These are phyloP conservation scores for Lentinula boryana DNA, from an alignment of 768 basidiomycete genomes.

Conservation along the genomic window DNA sequence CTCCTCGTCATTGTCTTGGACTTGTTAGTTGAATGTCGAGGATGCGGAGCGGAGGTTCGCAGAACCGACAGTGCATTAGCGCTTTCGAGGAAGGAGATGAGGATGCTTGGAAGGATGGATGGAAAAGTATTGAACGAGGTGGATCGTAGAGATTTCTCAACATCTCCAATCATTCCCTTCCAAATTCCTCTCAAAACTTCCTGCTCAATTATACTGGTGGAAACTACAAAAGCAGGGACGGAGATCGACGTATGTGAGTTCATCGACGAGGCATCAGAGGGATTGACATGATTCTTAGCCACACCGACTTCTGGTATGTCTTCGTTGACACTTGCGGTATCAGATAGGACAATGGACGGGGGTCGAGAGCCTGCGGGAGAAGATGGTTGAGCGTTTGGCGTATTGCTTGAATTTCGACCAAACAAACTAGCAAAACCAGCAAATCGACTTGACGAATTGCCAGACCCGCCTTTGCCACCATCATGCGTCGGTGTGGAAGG, in stretches of 20 bases:
- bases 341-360: slow-evolving; percentile 1
- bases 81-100: not conserved
- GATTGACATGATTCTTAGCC: not conserved
- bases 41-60: not conserved
- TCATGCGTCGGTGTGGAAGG: slow-evolving; percentile 14
- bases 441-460: not conserved
- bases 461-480: not conserved
- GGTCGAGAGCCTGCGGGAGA: slow-evolving; percentile 2
- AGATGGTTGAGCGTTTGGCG: not conserved
- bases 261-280: too few species aligned
- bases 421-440: slow-evolving; percentile 1
- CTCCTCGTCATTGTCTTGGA: not conserved
- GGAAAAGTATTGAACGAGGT: not conserved
- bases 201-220: not conserved
- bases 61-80: not conserved
- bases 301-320: not conserved
- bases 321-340: not conserved
- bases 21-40: not conserved
- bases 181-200: slow-evolving; percentile 3
- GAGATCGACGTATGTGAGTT: not conserved
- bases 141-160: not conserved
- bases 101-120: not conserved
- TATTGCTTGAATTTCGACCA: not conserved
- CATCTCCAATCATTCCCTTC: not conserved
- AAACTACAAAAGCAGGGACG: not conserved